Evolutionary conservation across 352 stramenopile genomes (phyloP).

Genomic region (Phytophthora litchii): DNA sequence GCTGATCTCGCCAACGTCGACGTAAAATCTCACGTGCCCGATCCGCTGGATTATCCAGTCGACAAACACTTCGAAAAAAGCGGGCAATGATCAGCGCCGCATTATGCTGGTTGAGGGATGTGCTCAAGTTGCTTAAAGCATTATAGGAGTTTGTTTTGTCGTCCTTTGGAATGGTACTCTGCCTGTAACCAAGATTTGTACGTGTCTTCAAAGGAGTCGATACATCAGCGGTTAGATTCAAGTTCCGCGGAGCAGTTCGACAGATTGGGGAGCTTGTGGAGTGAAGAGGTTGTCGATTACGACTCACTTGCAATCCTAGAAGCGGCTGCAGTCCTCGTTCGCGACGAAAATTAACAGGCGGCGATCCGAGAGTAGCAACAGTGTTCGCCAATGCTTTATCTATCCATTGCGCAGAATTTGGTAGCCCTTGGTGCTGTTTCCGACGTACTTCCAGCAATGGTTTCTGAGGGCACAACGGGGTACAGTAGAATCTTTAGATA

Average conservation of each 20-base stretch:
- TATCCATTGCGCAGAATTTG: not conserved
- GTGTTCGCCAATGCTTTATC: not conserved
- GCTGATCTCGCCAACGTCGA: slow-evolving; percentile 37
- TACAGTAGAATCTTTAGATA: too few relatives aligned
- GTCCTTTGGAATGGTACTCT: slow-evolving; percentile 1
- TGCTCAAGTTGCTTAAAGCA: not conserved
- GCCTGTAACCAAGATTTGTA: not conserved
- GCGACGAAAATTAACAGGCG: slow-evolving; percentile 6
- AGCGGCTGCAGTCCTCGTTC: slow-evolving; percentile 9
- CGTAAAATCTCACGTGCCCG: slow-evolving; percentile 33
- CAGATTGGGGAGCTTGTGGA: not conserved
- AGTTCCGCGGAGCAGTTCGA: not conserved
- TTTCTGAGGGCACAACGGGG: slow-evolving; percentile 6
- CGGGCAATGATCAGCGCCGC: slow-evolving; percentile 64
- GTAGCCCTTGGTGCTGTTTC: not conserved
- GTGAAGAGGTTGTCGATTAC: not conserved
- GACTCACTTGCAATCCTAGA: slow-evolving; percentile 4
- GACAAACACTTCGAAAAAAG: slow-evolving; percentile 51
- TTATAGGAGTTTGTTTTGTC: not conserved
- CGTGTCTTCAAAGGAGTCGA: slow-evolving; percentile 1
- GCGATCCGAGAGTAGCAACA: not conserved
- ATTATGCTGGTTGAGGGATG: slow-evolving; percentile 25
- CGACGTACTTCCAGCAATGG: not conserved
- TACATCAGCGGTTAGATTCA: not conserved
- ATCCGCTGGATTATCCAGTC: slow-evolving; percentile 33